A percentile compares a stretch with the other conserved stretches of the same genome.
phyloP scores from a whole-genome alignment of 2,329 filamentous ascomycete genomes.

The Colletotrichum sp. region DNA sequence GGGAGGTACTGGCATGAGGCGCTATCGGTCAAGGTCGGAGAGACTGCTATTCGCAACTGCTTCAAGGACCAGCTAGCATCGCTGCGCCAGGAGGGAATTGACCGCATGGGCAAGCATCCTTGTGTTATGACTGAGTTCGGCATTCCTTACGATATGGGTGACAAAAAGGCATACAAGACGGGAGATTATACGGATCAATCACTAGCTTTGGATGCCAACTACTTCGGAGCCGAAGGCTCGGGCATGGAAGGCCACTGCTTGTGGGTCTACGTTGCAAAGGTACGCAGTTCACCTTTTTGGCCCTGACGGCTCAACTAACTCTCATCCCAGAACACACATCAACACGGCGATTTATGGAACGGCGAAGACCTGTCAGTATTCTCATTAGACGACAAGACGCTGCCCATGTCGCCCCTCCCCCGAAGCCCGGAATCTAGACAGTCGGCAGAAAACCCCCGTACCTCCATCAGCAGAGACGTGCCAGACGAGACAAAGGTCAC shows the following conservation, averaged over 20 bases:
- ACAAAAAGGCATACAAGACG: conserved; percentile 92
- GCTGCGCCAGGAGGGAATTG: conserved; percentile 84
- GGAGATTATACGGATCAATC: conserved; percentile 94
- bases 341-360: conserved; percentile 94
- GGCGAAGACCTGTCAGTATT: conserved; percentile 94
- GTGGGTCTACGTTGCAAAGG: conserved; percentile 83
- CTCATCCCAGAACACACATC: conserved; percentile 74
- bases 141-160: conserved; percentile 98
- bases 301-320: neutral
- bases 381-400: conserved; percentile 78
- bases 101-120: conserved; percentile 87
- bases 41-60: conserved; percentile 92
- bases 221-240: conserved; percentile 88
- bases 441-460: conserved; percentile 18
- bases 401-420: conserved; percentile 58
- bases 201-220: conserved; percentile 93
- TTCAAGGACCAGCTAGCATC: conserved; percentile 85
- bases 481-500: conserved; percentile 67
- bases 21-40: conserved; percentile 91
- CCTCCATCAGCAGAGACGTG: conserved; percentile 36
- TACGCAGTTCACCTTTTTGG: conserved; percentile 38
- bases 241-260: conserved; percentile 84
- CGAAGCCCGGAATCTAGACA: conserved; percentile 39
- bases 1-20: conserved; percentile 88
- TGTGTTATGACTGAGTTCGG: conserved; percentile 94